Evolutionary conservation across 805 yeast genomes (phyloP), one percentile per base, ranked within the genome.

Genomic region (Candida pseudofarinosa): DNA sequence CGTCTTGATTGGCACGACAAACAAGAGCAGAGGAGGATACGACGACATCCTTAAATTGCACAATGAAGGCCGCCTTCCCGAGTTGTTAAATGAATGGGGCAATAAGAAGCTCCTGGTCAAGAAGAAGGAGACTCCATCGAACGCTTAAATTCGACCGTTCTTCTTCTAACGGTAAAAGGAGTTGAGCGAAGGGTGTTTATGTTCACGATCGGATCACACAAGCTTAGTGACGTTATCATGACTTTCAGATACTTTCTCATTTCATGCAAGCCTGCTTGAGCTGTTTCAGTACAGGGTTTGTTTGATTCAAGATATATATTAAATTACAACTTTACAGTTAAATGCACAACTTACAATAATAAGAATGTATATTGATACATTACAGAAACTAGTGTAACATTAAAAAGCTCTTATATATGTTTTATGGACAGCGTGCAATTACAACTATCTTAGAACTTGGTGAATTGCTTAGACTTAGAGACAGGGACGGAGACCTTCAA

Each of bases 381-480:
- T 34, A 33, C 40, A 40, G 35, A 41, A 39, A 48, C 50, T 49
- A 49, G 42, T 49, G 48, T 49, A 49, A 49, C 52, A 49, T 49
- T 49, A 49, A 49, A 44, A 43, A 44, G 35, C 44, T 42, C 42
- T 40, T 42, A 44, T 44, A 43, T 38, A 46, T 43, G 42, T 37
- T 42, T 47, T 41, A 38, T 23, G 28, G 28, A 23, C 28, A 23
- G 28, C 28, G 28, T 23, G 28, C 28, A 23, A 23, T 23, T 23
- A 23, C 15, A 37, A 30, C 33, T 41, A 40, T 35, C 40, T 88
- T 91, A 93, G 78, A 93, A 93, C 81, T 93, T 93, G 77, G 89
- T 65, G 83, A 93, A 93, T 80, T 88, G 88, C 87, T 93, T 93
- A 58, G 88, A 71, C 77, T 85, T 85, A 73, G 90, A 87, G 64